These are phyloP conservation scores for Xerocomus brunneocitrinus DNA, from an alignment of 768 basidiomycete species.

Conservation along the genomic window DNA sequence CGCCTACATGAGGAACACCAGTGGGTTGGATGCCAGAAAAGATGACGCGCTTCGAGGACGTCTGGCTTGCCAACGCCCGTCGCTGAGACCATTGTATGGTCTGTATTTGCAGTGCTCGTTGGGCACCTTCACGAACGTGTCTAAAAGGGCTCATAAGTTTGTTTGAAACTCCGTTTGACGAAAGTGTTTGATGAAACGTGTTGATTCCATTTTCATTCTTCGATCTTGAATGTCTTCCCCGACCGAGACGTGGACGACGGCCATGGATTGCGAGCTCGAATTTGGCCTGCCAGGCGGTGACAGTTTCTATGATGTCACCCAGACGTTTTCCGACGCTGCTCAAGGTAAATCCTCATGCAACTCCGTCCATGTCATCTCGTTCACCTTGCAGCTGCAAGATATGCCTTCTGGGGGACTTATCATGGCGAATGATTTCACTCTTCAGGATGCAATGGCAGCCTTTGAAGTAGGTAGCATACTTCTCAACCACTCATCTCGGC, in stretches of 20 bases:
- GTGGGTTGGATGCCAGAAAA: conserved; percentile 96
- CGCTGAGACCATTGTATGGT: neutral
- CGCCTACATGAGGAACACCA: conserved; percentile 78
- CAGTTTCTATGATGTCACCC: conserved; percentile 60
- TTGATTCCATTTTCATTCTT: neutral
- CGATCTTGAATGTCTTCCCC: conserved; percentile 1
- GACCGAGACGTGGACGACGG: conserved; percentile 3
- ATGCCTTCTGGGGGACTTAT: conserved; percentile 62
- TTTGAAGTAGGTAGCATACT: conserved; percentile 58
- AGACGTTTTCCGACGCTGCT: conserved; percentile 54
- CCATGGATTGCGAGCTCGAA: conserved; percentile 17
- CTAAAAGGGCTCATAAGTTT: conserved; percentile 12
- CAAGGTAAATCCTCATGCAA: conserved; percentile 41
- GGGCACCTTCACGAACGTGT: neutral
- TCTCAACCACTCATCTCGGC: conserved; percentile 9
- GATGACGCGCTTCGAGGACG: conserved; percentile 39
- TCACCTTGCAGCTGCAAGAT: conserved; percentile 36
- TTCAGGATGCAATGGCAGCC: conserved; percentile 92
- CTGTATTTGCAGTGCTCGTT: neutral
- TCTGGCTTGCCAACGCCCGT: conserved; percentile 6
- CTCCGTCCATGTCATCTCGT: neutral
- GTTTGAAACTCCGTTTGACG: conserved; percentile 30
- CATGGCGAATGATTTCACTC: conserved; percentile 62
- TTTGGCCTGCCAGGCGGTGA: conserved; percentile 49
- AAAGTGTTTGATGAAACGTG: conserved; percentile 10